Evolutionary conservation across 495 filamentous ascomycete species (phyloP).

Genomic region (Tuber calosporum): DNA sequence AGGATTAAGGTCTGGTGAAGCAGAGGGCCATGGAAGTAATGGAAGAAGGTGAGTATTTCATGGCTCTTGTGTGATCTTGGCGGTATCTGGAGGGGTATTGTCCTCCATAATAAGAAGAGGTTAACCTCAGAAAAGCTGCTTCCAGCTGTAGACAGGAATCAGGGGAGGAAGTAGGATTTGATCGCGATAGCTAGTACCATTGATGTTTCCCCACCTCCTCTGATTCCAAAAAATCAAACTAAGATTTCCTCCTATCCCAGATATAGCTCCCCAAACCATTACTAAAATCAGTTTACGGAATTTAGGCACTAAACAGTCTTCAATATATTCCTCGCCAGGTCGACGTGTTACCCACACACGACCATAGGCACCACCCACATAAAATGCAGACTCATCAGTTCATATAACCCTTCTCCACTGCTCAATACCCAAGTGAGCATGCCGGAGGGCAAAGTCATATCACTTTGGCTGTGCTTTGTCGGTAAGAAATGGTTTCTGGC

Average conservation of each 20-base stretch:
- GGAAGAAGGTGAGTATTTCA: background rate
- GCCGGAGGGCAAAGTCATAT: no score
- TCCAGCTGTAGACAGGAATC: background rate
- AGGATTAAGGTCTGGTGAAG: constrained; percentile 5
- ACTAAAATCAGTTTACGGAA: constrained; percentile 10
- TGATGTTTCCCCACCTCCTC: no score
- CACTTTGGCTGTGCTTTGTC: no score
- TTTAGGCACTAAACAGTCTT: constrained; percentile 16
- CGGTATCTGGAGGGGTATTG: background rate
- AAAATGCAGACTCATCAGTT: constrained; percentile 15
- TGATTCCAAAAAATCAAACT: no score
- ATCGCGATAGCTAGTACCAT: background rate
- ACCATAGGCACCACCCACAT: constrained; percentile 7
- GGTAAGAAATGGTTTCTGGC: no score
- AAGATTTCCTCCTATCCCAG: background rate
- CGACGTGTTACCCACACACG: constrained; percentile 6
- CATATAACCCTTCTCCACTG: constrained; percentile 12
- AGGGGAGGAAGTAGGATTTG: background rate
- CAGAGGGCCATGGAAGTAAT: constrained; percentile 4
- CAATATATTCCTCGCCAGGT: constrained; percentile 4
- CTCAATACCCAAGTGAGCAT: no score
- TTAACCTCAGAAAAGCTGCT: background rate
- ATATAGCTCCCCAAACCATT: constrained; percentile 15
- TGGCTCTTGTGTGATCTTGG: background rate
- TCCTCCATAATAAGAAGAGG: constrained; percentile 2